Evolutionary conservation across 2,329 filamentous ascomycete genomes (phyloP), one percentile per base, ranked within the genome.

Genomic region (Purpureocillium lavendulum): DNA sequence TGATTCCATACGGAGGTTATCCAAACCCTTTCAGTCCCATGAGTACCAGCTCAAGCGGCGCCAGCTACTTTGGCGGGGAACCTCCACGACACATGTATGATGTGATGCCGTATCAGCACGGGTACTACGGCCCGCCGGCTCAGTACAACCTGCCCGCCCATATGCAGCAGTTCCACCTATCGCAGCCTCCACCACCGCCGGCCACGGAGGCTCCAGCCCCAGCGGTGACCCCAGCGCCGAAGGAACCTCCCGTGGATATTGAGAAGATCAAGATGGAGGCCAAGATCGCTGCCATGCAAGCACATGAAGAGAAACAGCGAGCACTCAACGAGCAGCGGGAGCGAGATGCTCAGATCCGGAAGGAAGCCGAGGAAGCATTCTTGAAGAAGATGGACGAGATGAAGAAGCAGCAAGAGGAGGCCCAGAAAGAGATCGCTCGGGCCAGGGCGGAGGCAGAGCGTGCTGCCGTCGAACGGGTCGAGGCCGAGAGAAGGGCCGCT

Each of bases 231-330:
- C 67, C 69, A 5, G 64, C 67, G 1, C 61, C 62, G 6, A 60
- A 64, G 49, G 64, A 65, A 41, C 60, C 61, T 12, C 55, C 57
- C 11, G 53, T 54, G 24, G 74, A 82, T 39, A 68, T 73, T 2
- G 73, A 82, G 40, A 77, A 77, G 50, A 65, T 82, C 45, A 66
- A 66, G n/a, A 70, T 82, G 41, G 71, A 81, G 45, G 70, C 75
- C 45, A 71, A 82, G 49, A 59, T 85, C 13, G 66, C 69, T 11
- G 60, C 62, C 9, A 64, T 75, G 33, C 67, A 75, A 45, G 61
- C 58, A 4, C 65, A 65, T 24, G 60, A 70, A 41, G 67, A 65
- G 24, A 62, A 59, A 45, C 64, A 61, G 43, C 70, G 69, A 38
- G 67, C 66, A 10, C 65, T 62, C 9, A 64, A 68, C 28, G 65